phyloP scores from a whole-genome alignment of 257 asterid species.

The Solanum corneliomulleri region DNA sequence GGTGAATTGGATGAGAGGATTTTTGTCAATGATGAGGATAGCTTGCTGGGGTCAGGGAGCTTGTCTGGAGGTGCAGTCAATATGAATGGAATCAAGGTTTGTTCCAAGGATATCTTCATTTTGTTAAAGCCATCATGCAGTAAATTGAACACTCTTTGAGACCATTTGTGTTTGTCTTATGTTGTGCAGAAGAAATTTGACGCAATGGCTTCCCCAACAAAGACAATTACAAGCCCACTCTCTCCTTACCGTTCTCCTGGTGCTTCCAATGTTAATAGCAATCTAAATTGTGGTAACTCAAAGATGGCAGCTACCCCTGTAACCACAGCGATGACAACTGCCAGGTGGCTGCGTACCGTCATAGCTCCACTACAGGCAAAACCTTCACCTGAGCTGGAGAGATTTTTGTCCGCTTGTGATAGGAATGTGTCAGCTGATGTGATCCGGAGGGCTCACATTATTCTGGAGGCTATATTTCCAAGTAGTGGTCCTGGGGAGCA shows the following conservation, averaged over 20 bases:
- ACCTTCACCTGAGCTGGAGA: conserved; percentile 79
- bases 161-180: not conserved
- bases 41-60: conserved; percentile 82
- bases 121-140: not conserved
- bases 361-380: conserved; percentile 79
- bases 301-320: conserved; percentile 82
- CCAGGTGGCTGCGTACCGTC: conserved; percentile 85
- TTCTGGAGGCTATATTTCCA: conserved; percentile 92
- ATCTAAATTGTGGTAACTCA: conserved; percentile 29
- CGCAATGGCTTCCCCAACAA: conserved; percentile 64
- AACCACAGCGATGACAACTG: conserved; percentile 97
- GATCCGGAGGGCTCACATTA: conserved; percentile 74
- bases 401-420: conserved; percentile 71
- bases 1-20: conserved; percentile 89
- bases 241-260: conserved; percentile 70
- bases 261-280: conserved; percentile 27
- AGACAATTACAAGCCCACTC: conserved; percentile 68
- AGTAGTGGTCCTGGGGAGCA: conserved; percentile 65
- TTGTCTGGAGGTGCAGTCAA: conserved; percentile 60
- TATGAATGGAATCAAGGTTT: conserved; percentile 35
- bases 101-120: not conserved
- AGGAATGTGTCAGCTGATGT: conserved; percentile 78
- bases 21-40: conserved; percentile 65
- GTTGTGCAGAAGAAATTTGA: conserved; percentile 63
- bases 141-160: not conserved